Evolutionary conservation across 1,284 basidiomycete genomes (phyloP), one percentile per base, ranked within the genome.

Genomic region (Fomitopsis schrenkii): DNA sequence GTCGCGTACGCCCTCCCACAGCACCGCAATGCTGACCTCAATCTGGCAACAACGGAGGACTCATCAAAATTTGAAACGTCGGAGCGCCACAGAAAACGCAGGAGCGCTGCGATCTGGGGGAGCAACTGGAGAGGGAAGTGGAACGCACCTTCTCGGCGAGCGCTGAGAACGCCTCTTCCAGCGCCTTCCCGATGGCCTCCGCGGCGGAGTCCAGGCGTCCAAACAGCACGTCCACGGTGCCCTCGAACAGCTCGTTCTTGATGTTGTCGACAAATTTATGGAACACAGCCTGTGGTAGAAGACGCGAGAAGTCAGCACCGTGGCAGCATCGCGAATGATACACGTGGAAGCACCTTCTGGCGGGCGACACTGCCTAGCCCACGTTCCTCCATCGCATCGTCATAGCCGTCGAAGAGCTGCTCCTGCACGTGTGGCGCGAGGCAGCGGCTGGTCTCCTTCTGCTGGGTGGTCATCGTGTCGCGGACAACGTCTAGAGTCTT

Each of bases 401-500:
- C 70, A 67, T 87, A 88, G 0, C 81, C 83, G 3, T 80, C 77
- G 4, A 73, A 41, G 8, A 87, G 75, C 64, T 83, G 78, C 30
- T 70, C 68, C 66, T 83, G 80, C 14, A 87, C 79, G 66, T 85
- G 82, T 3, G 85, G 85, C 10, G 83, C 79, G 60, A 88, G 74
- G 63, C 76, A 81, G 15, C 84, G 77, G 0, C 84, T 85, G 14
- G 85, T 75, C 60, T 86, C 83, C 72, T 87, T 87, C 70, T 86
- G 84, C 65, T 84, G 75, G 15, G 70, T 74, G 61, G 75, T 78
- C 74, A 87, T 76, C 5, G 81, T 79, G 46, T 81, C 78, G 45
- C 75, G 74, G 5, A 86, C 83, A 36, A 79, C 69, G 10, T 78
- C 78, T 58, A 86, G 73, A 1, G 80, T 78, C 57, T 82, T 81